Evolutionary conservation across 352 stramenopile genomes (phyloP).

Genomic region (Pythium sukuiense): DNA sequence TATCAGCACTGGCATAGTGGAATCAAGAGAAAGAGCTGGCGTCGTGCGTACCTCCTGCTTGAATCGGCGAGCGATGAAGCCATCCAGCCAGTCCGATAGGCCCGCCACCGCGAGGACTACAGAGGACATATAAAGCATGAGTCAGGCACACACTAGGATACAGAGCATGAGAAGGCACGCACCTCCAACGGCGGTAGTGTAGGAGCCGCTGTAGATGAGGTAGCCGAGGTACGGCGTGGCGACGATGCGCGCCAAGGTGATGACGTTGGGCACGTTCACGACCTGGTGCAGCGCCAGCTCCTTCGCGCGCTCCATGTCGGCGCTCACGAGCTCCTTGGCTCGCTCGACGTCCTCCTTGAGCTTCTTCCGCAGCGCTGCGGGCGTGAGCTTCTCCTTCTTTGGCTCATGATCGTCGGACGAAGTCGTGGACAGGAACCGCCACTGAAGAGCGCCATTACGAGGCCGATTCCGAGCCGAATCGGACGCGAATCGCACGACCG

Average conservation of each 20-base stretch:
- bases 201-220: constrained; percentile 67
- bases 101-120: constrained; percentile 71
- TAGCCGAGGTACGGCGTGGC: constrained; percentile 76
- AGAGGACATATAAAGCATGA: background rate
- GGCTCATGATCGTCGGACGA: constrained; percentile 25
- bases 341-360: constrained; percentile 25
- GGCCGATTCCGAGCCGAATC: background rate
- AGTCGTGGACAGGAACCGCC: constrained; percentile 11
- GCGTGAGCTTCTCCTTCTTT: constrained; percentile 24
- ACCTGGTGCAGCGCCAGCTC: constrained; percentile 61
- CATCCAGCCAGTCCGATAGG: constrained; percentile 81
- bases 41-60: constrained; percentile 61
- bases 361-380: constrained; percentile 45
- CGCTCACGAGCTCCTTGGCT: constrained; percentile 40
- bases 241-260: constrained; percentile 76
- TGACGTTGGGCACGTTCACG: constrained; percentile 76
- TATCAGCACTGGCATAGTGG: background rate
- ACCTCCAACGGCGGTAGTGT: constrained; percentile 69
- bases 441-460: background rate
- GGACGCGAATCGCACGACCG: background rate
- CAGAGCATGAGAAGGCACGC: constrained; percentile 18
- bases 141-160: background rate
- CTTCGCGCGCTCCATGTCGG: constrained; percentile 39
- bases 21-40: background rate
- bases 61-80: constrained; percentile 73